Conservation (phyloP, 257 asterid species). For the Orobanche coerulescens region DNA sequence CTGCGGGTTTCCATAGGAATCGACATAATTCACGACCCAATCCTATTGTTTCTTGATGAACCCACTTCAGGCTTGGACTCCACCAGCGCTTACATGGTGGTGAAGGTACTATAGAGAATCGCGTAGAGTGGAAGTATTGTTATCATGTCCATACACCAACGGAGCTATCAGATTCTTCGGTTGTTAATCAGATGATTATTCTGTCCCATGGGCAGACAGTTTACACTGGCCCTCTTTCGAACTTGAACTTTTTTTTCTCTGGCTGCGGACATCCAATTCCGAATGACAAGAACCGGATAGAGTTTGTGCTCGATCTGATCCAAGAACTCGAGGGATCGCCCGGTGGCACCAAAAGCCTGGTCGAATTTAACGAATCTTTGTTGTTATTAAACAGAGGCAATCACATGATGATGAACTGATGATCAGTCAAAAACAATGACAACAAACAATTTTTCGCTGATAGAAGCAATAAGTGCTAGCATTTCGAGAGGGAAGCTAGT, state of each 20-base stretch:
- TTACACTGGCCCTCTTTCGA: slow-evolving; percentile 61
- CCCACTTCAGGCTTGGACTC: slow-evolving; percentile 85
- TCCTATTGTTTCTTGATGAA: slow-evolving; percentile 60
- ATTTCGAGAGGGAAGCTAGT: slow-evolving; percentile 74
- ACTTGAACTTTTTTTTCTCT: slow-evolving; percentile 43
- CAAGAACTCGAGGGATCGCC: slow-evolving; percentile 69
- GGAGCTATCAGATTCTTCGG: slow-evolving; percentile 63
- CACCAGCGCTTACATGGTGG: slow-evolving; percentile 83
- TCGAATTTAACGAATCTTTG: slow-evolving; percentile 62
- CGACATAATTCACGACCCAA: slow-evolving; percentile 82
- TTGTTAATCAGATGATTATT: slow-evolving; percentile 51
- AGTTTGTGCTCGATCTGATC: slow-evolving; percentile 65
- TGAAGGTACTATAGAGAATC: slow-evolving; percentile 64
- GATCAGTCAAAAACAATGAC: neutral
- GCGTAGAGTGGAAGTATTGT: slow-evolving; percentile 81
- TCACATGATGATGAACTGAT: neutral
- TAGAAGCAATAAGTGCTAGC: slow-evolving; percentile 63
- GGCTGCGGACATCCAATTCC: slow-evolving; percentile 83
- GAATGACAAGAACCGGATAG: slow-evolving; percentile 52
- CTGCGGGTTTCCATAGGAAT: slow-evolving; percentile 77
- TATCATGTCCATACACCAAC: slow-evolving; percentile 80
- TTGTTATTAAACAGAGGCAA: slow-evolving; percentile 29
- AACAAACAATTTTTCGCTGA: slow-evolving; percentile 29
- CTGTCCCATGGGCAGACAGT: slow-evolving; percentile 69
- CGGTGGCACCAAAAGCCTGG: slow-evolving; percentile 57